Conservation (phyloP, 371 early-diverging fungal species). For the Mortierella sp. region DNA sequence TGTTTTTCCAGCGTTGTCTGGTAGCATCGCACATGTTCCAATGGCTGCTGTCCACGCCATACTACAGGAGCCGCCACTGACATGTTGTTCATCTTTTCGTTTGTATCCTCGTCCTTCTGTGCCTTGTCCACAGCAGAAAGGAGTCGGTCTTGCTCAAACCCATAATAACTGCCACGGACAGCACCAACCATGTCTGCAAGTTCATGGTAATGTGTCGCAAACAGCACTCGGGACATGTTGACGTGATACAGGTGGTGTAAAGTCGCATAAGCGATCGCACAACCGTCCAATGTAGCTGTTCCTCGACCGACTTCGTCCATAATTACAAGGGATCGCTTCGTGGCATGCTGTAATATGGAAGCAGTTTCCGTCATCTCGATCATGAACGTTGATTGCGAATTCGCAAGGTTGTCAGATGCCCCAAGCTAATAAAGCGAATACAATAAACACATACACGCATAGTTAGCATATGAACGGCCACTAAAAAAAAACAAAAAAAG, state of each 20-base stretch:
- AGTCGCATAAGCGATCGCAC: constrained; percentile 91
- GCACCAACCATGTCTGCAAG: constrained; percentile 58
- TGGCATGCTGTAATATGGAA: constrained; percentile 85
- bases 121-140: too few relatives aligned
- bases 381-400: constrained; percentile 97
- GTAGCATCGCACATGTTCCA: constrained; percentile 59
- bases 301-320: constrained; percentile 99
- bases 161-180: constrained; percentile 17
- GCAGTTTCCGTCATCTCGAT: constrained; percentile 98
- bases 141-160: too few relatives aligned
- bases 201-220: constrained; percentile 98
- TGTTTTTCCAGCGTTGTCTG: constrained; percentile 62
- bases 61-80: not conserved
- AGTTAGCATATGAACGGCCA: constrained; percentile 61
- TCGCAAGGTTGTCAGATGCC: constrained; percentile 74
- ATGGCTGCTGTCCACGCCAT: constrained; percentile 33
- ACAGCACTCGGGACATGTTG: constrained; percentile 66
- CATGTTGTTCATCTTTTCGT: not conserved
- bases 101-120: not conserved
- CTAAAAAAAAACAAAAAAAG: too few relatives aligned
- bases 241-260: constrained; percentile 77
- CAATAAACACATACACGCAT: not conserved
- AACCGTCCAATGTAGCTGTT: constrained; percentile 94
- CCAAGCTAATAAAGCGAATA: constrained; percentile 63
- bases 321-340: constrained; percentile 78